Evolutionary conservation across 176 grass and related monocot genomes (phyloP).

Genomic region (Aegilops umbellulata): DNA sequence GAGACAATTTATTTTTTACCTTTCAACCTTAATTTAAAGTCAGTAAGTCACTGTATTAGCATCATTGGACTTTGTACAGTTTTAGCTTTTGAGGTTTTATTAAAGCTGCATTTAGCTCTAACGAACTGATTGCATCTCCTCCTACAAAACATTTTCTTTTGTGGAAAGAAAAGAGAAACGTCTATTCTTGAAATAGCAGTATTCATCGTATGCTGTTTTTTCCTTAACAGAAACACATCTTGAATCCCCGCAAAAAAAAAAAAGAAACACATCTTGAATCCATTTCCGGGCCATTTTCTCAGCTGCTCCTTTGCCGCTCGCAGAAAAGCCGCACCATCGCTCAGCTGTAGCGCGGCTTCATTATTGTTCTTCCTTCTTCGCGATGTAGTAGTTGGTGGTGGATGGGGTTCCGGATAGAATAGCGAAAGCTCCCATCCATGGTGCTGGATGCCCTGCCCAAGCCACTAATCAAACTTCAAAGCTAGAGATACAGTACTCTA

Average conservation of each 20-base stretch:
- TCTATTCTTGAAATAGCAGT: not conserved
- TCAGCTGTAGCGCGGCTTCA: not conserved
- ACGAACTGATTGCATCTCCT: not conserved
- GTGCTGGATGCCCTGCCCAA: not conserved
- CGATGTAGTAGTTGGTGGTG: not conserved
- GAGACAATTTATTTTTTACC: not conserved
- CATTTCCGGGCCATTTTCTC: not conserved
- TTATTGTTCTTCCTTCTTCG: not conserved
- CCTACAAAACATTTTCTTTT: not conserved
- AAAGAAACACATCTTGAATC: not conserved
- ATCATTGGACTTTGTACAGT: not conserved
- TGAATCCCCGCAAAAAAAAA: too few relatives aligned
- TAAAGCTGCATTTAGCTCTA: not conserved
- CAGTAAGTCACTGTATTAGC: not conserved
- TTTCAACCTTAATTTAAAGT: not conserved
- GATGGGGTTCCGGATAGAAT: constrained; percentile 7
- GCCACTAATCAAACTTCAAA: not conserved
- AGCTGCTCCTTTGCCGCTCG: not conserved
- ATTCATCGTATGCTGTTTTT: not conserved
- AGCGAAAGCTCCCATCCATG: not conserved
- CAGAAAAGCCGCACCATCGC: not conserved
- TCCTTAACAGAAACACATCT: not conserved
- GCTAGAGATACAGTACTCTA: not conserved
- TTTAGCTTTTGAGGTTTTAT: not conserved
- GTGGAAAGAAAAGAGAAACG: not conserved